phyloP scores from a whole-genome alignment of 148 eudicot genomes.

The Silene latifolia region DNA sequence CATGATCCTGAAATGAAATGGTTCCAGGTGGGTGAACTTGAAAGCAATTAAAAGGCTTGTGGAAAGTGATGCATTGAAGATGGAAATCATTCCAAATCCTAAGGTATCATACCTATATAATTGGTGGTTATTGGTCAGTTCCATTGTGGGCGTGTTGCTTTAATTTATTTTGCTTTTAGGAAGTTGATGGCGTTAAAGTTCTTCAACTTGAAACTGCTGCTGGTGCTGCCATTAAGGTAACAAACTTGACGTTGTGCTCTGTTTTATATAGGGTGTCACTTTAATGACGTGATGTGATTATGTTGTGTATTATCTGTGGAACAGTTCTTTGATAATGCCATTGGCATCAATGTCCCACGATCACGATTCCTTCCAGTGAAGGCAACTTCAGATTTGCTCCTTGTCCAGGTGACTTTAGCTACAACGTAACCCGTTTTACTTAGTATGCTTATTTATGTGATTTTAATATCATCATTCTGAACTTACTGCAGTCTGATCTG shows the following conservation, averaged over 20 bases:
- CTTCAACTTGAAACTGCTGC: conserved; percentile 99
- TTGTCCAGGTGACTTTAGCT: conserved; percentile 71
- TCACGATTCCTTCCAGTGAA: conserved; percentile 99
- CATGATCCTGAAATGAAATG: background rate
- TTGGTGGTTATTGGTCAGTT: background rate
- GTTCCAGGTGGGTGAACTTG: conserved; percentile 88
- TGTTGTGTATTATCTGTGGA: conserved; percentile 13
- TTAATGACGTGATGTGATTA: background rate
- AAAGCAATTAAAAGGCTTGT: conserved; percentile 85
- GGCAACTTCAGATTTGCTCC: conserved; percentile 96
- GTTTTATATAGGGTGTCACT: background rate
- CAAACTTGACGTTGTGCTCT: background rate
- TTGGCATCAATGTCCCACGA: conserved; percentile 90
- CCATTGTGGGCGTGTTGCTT: background rate
- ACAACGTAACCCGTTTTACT: background rate
- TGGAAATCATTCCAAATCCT: conserved; percentile 99
- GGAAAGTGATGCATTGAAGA: conserved; percentile 80
- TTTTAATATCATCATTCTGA: background rate
- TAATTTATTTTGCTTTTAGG: conserved; percentile 42
- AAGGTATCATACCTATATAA: conserved; percentile 48
- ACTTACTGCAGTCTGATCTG: conserved; percentile 72
- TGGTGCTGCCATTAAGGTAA: conserved; percentile 96
- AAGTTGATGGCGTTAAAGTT: conserved; percentile 89
- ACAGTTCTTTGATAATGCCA: conserved; percentile 81
- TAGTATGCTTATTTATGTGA: background rate